A percentile compares a stretch with the other conserved stretches of the same genome.
Conservation (phyloP, 2,329 filamentous ascomycete species). For the Botrytis galanthina region DNA sequence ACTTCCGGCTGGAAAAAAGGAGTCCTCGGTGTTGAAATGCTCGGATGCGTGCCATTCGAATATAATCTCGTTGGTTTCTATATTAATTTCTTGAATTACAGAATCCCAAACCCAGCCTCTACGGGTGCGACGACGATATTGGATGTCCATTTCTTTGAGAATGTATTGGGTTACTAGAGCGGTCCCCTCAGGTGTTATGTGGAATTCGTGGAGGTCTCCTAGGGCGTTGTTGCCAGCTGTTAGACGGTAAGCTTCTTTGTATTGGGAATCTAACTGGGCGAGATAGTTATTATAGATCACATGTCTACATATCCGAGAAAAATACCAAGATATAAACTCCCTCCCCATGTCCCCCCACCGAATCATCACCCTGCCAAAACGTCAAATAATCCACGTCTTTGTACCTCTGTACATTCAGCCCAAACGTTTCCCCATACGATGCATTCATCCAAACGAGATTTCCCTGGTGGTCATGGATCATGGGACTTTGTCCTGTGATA, state of each 20-base stretch:
- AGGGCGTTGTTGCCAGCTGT: slow-evolving; percentile 41
- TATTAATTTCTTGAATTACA: background rate
- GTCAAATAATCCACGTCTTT: slow-evolving; percentile 46
- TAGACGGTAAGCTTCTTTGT: slow-evolving; percentile 14
- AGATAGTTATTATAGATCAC: background rate
- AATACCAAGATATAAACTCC: slow-evolving; percentile 9
- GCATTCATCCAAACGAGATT: slow-evolving; percentile 28
- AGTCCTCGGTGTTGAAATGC: background rate
- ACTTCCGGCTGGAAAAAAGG: background rate
- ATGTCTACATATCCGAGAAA: background rate
- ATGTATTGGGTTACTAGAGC: slow-evolving; percentile 45
- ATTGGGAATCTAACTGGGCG: background rate
- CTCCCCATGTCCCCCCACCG: background rate
- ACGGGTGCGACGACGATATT: slow-evolving; percentile 4
- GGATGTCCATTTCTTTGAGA: slow-evolving; percentile 41
- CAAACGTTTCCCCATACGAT: slow-evolving; percentile 20
- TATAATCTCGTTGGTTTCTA: background rate
- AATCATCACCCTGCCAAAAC: slow-evolving; percentile 45
- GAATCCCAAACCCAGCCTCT: slow-evolving; percentile 8
- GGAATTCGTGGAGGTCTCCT: slow-evolving; percentile 50
- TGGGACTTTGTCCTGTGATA: slow-evolving; percentile 23
- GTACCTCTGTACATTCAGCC: slow-evolving; percentile 39
- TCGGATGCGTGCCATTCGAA: slow-evolving; percentile 10
- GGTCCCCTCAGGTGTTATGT: slow-evolving; percentile 44
- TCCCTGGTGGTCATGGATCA: slow-evolving; percentile 25